phyloP scores from a whole-genome alignment of 2,329 filamentous ascomycete genomes.

The Verticillium nubilum region DNA sequence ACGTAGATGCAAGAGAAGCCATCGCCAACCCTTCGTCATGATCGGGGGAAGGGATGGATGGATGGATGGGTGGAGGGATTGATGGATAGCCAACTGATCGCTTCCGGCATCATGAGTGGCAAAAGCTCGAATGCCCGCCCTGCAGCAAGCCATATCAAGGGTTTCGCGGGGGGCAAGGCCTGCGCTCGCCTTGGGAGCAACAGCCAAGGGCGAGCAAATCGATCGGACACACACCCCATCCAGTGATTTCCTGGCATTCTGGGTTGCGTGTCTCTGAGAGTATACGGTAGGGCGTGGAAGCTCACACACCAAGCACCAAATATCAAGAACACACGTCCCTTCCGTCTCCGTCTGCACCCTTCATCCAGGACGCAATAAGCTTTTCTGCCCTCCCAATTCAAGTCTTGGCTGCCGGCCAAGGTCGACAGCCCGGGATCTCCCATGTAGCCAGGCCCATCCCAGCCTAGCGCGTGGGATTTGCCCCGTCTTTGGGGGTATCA shows the following conservation, averaged over 20 bases:
- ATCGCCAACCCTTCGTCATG: neutral
- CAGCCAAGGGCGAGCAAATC: neutral
- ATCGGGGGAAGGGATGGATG: neutral
- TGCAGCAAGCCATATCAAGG: neutral
- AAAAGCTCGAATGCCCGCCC: neutral
- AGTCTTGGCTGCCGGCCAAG: slow-evolving; percentile 9
- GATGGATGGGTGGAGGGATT: neutral
- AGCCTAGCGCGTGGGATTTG: neutral
- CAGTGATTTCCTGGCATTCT: neutral
- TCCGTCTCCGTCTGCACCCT: neutral
- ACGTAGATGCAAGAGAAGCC: neutral
- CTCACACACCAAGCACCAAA: neutral
- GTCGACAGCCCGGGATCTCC: slow-evolving; percentile 1
- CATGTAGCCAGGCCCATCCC: neutral
- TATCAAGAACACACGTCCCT: neutral
- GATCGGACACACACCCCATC: neutral
- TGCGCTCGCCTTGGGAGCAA: neutral
- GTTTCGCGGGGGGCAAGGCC: neutral
- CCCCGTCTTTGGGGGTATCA: neutral
- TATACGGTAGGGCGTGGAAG: neutral
- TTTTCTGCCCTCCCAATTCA: slow-evolving; percentile 6
- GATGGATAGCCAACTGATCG: neutral
- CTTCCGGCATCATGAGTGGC: neutral
- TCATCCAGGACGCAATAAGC: slow-evolving; percentile 7
- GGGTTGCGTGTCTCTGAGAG: neutral